Evolutionary conservation across 2,329 filamentous ascomycete species (phyloP), one percentile per base, ranked within the genome.

Genomic region (Arthroderma uncinatum): DNA sequence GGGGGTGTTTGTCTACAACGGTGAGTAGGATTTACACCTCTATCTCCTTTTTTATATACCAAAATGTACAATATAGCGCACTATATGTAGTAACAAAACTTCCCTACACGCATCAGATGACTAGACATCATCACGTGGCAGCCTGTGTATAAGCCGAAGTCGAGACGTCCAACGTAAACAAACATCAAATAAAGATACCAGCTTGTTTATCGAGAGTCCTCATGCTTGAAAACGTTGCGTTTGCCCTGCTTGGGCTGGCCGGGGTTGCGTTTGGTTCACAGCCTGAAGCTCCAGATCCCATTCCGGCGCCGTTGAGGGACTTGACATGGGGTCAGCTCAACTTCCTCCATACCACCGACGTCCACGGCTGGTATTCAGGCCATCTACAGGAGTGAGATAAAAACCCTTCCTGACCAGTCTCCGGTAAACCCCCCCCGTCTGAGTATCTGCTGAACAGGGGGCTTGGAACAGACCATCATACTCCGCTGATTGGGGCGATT

Each of bases 401-500:
- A 6, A n/a, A 12, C 12, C n/a, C 25, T 50, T 66, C 28, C 19
- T 55, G 19, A 14, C 23, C 10, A 25, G 47, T 40, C 50, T n/a
- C n/a, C n/a, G n/a, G n/a, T n/a, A n/a, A n/a, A n/a, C n/a, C 55
- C 42, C 12, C 39, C 10, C 5, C 28, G 2, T n/a, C 4, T 7
- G 21, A n/a, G 33, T n/a, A 48, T 23, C 4, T 36, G 57, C 4
- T 40, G 53, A 44, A 44, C 25, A 12, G 19, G 28, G n/a, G 5
- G n/a, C 16, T 37, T 12, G 23, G 34, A 14, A 21, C 19, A 55
- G 53, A 28, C 53, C 53, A 6, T 55, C 53, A 10, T 55, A 36
- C 54, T 91, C 89, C 5, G 92, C 89, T 50, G 93, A 98, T 34
- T 97, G 93, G 90, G 93, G 93, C 58, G 93, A 98, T 73, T 98